A percentile compares a stretch with the other conserved stretches of the same genome.
Evolutionary conservation across 75 land plant species (phyloP).

Genomic region (Sequoiadendron giganteum): DNA sequence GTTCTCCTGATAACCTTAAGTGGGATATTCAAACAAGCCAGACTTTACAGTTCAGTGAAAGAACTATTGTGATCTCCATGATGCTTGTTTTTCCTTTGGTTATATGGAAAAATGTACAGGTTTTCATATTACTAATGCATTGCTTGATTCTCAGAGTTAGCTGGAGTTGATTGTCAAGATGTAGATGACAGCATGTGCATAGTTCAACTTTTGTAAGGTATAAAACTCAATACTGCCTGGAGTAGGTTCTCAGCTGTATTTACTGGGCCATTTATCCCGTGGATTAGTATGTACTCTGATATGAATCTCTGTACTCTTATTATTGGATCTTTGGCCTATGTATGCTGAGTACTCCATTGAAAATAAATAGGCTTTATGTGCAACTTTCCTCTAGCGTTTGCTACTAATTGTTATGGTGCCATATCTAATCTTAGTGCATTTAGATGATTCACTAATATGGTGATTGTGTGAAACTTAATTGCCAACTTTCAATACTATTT

Average conservation of each 20-base stretch:
- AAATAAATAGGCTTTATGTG: background rate
- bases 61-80: background rate
- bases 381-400: background rate
- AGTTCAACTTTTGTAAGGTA: background rate
- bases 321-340: background rate
- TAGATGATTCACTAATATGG: background rate
- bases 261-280: background rate
- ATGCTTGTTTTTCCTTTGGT: background rate
- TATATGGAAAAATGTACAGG: background rate
- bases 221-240: background rate
- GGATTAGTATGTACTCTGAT: background rate
- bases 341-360: background rate
- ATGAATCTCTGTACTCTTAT: background rate
- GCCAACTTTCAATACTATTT: background rate
- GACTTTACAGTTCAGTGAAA: background rate
- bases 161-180: background rate
- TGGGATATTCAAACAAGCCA: background rate
- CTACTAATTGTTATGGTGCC: background rate
- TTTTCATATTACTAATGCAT: background rate
- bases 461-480: background rate
- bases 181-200: background rate
- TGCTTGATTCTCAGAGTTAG: slow-evolving; percentile 1
- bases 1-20: background rate
- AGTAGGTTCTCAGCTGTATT: background rate
- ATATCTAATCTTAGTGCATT: background rate